phyloP scores from a whole-genome alignment of 2,329 filamentous ascomycete genomes.

The Thelonectria blattea region DNA sequence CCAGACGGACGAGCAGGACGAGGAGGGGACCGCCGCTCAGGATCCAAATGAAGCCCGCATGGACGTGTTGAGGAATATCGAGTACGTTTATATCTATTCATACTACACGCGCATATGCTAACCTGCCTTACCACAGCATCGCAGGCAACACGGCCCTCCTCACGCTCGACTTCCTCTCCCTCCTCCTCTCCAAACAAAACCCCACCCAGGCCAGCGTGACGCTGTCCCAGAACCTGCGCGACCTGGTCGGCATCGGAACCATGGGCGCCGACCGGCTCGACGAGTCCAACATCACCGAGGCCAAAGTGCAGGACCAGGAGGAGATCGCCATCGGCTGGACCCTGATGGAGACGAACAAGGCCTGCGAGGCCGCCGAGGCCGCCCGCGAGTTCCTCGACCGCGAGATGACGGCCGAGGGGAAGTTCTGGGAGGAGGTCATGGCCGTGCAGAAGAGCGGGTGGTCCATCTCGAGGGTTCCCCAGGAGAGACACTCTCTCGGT shows the following conservation, averaged over 20 bases:
- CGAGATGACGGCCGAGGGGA: slow-evolving; percentile 80
- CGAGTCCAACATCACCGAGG: slow-evolving; percentile 63
- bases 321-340: slow-evolving; percentile 73
- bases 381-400: slow-evolving; percentile 75
- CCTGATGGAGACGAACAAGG: slow-evolving; percentile 75
- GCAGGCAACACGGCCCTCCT: slow-evolving; percentile 65
- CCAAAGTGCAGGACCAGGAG: slow-evolving; percentile 62
- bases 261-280: slow-evolving; percentile 71
- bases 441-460: slow-evolving; percentile 84
- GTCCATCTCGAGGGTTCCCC: slow-evolving; percentile 79
- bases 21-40: slow-evolving; percentile 51
- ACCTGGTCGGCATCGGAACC: slow-evolving; percentile 75
- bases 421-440: slow-evolving; percentile 88
- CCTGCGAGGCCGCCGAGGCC: slow-evolving; percentile 74
- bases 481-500: slow-evolving; percentile 75
- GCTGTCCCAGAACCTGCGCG: slow-evolving; percentile 73
- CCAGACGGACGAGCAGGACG: slow-evolving; percentile 36
- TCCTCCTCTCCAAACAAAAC: slow-evolving; percentile 82
- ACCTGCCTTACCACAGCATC: slow-evolving; percentile 35
- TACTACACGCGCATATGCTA: neutral
- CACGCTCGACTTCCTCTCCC: slow-evolving; percentile 81
- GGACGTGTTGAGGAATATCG: slow-evolving; percentile 63
- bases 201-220: slow-evolving; percentile 72
- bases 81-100: slow-evolving; percentile 49
- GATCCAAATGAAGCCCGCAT: slow-evolving; percentile 58